Base-by-base conservation (phyloP, 371 early-diverging fungal species). In the Mortierella sp. region DNA sequence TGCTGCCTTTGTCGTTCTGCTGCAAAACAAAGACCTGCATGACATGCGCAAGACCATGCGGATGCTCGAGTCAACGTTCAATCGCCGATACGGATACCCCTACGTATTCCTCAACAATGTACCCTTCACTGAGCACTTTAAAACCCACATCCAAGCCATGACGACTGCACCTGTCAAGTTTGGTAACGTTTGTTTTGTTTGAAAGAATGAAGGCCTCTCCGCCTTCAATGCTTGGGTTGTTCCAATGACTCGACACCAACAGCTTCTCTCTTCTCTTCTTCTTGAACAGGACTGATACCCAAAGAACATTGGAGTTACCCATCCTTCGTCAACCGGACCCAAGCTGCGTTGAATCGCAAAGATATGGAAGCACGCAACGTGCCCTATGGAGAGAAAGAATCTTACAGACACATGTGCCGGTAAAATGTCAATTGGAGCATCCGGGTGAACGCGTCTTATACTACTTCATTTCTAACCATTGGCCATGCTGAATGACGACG, bases 401-500 rank as follows among this genome's bases (percentile, higher is more conserved):
- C 93, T 16, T 98, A 98, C 76, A 88, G 96, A 41, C 94, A 97
- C 76, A 98, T 98, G 98, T 98, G 98, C 76, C 84, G 95, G 64
- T 89, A 79, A 14, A 65, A 18, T 46, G 10, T 46, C 19, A 18
- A 46, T 19, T 12, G 34, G 12, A 13, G 31, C n/a, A n/a, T n/a
- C n/a, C n/a, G n/a, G n/a, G n/a, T n/a, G n/a, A n/a, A n/a, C n/a
- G n/a, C n/a, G n/a, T n/a, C n/a, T n/a, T n/a, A n/a, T n/a, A n/a
- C 23, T 26, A 34, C 13, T 19, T 14, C n/a, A 27, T 42, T 8
- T 26, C 57, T 50, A 3, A 14, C 10, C 30, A 39, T 54, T 19
- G 16, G 52, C 52, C 21, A 34, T 39, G 54, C 54, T 39, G 7
- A 7, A 39, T 39, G 9, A 39, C 7, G 14, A 39, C 39, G 14